Conservation (phyloP, 208 protist genomes). For the Leishmania tarentolae region DNA sequence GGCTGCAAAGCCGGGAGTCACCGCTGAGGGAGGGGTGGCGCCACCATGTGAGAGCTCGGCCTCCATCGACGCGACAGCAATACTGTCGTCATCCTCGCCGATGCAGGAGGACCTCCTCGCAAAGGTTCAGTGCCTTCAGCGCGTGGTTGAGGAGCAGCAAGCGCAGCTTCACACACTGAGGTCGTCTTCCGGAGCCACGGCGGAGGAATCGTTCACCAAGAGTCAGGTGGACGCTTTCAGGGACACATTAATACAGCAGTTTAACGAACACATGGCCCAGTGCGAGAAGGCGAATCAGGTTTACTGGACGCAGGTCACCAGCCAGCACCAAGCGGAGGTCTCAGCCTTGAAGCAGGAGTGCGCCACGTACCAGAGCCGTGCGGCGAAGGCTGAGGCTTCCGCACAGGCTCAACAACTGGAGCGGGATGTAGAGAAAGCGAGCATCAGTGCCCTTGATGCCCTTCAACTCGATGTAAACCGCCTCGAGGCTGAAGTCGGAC, state of each 20-base stretch:
- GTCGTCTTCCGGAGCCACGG: background rate
- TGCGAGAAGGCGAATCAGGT: conserved; percentile 48
- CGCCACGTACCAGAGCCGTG: conserved; percentile 9
- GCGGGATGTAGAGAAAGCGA: background rate
- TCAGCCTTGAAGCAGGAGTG: conserved; percentile 17
- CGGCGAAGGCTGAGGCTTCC: background rate
- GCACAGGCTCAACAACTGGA: conserved; percentile 2
- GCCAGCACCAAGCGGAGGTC: conserved; percentile 32
- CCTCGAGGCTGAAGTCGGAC: background rate
- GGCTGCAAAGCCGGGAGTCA: background rate
- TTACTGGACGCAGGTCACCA: conserved; percentile 32
- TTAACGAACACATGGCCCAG: conserved; percentile 55
- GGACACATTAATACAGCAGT: conserved; percentile 38
- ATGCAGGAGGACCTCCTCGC: background rate
- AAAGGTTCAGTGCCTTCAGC: conserved; percentile 18
- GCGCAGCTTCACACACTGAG: conserved; percentile 7
- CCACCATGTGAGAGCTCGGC: background rate
- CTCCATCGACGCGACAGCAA: background rate
- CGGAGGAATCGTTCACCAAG: conserved; percentile 19
- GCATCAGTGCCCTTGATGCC: background rate
- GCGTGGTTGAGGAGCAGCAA: conserved; percentile 14
- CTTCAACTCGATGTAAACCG: background rate
- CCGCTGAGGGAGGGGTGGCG: background rate
- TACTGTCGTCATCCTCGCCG: background rate
- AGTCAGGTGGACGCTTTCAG: conserved; percentile 25